Conservation (phyloP, 371 early-diverging fungal species). For the Rhizopus delemar region DNA sequence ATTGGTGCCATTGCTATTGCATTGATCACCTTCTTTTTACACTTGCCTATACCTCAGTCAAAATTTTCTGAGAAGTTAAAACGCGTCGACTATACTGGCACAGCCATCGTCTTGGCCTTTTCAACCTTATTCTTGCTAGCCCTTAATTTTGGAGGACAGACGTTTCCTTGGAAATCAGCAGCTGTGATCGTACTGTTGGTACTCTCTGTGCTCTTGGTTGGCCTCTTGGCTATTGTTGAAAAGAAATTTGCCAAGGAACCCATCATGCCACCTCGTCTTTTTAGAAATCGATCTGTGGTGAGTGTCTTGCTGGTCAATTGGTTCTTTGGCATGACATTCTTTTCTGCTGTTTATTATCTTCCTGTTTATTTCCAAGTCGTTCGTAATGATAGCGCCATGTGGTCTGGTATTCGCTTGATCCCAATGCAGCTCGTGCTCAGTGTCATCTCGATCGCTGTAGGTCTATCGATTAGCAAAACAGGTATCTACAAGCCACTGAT, state of each 20-base stretch:
- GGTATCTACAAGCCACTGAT: conserved; percentile 51
- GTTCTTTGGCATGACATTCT: conserved; percentile 61
- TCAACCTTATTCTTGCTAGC: conserved; percentile 47
- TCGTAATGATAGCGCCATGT: conserved; percentile 50
- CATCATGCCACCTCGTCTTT: conserved; percentile 58
- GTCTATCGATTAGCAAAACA: conserved; percentile 48
- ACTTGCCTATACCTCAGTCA: conserved; percentile 29
- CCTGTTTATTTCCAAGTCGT: conserved; percentile 85
- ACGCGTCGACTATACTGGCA: conserved; percentile 46
- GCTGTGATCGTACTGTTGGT: conserved; percentile 63
- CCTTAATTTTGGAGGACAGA: conserved; percentile 53
- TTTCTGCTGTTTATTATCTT: conserved; percentile 55
- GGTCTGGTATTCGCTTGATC: conserved; percentile 55
- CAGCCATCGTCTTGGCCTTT: conserved; percentile 39
- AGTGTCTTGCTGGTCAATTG: conserved; percentile 50
- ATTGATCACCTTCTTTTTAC: conserved; percentile 34
- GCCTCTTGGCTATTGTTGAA: conserved; percentile 49
- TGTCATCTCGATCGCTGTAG: conserved; percentile 38
- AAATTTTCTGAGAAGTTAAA: conserved; percentile 42
- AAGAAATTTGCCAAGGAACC: conserved; percentile 55
- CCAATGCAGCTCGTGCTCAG: conserved; percentile 54
- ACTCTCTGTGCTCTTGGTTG: conserved; percentile 45
- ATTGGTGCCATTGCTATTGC: conserved; percentile 45
- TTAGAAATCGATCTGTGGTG: conserved; percentile 50
- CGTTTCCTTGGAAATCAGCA: conserved; percentile 63